Evolutionary conservation across 1,139 yeast genomes (phyloP).

Genomic region (Yamadazyma kanchanaburiensis): DNA sequence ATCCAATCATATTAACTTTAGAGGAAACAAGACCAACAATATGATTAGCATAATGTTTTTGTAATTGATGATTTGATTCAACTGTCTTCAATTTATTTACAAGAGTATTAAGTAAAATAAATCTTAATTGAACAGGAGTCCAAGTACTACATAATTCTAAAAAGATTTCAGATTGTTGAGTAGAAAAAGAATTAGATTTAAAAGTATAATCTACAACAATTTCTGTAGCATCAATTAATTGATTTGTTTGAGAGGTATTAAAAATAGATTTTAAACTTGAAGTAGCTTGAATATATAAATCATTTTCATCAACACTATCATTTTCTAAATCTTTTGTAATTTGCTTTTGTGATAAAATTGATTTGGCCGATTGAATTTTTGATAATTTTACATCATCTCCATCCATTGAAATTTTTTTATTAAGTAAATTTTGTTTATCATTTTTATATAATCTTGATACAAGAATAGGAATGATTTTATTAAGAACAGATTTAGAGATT

Average conservation of each 20-base stretch:
- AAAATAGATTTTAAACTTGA: conserved; percentile 46
- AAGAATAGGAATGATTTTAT: conserved; percentile 39
- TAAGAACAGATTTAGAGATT: conserved; percentile 34
- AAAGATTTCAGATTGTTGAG: conserved; percentile 53
- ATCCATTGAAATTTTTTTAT: conserved; percentile 11
- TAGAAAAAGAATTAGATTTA: conserved; percentile 17
- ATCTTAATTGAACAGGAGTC: conserved; percentile 87
- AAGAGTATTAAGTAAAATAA: conserved; percentile 54
- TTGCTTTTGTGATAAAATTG: conserved; percentile 15
- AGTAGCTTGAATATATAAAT: conserved; percentile 38
- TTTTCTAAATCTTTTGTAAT: conserved; percentile 30
- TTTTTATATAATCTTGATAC: conserved; percentile 25
- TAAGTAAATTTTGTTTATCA: conserved; percentile 16
- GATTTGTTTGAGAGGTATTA: conserved; percentile 48
- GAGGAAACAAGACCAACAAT: conserved; percentile 72
- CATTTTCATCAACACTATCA: conserved; percentile 21
- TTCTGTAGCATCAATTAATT: conserved; percentile 44
- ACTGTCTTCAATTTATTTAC: conserved; percentile 26
- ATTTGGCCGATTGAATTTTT: conserved; percentile 25
- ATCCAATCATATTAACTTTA: conserved; percentile 80
- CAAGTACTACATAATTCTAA: conserved; percentile 68
- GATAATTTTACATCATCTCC: conserved; percentile 22
- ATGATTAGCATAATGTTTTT: conserved; percentile 48
- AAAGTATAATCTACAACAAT: conserved; percentile 39
- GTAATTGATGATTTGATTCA: conserved; percentile 28